phyloP scores from a whole-genome alignment of 805 yeast species.

The Suhomyces sp. region DNA sequence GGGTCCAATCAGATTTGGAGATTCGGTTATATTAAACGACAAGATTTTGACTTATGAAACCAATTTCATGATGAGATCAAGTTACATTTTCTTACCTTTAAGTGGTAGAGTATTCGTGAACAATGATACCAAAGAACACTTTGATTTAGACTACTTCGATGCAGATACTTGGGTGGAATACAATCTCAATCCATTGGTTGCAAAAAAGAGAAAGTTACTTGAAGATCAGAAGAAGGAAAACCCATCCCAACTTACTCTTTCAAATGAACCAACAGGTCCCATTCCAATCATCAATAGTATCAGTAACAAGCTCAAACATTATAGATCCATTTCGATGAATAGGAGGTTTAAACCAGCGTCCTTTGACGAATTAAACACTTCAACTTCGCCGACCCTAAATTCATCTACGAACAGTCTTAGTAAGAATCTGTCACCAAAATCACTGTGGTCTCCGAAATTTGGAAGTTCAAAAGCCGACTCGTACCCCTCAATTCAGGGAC shows the following conservation, averaged over 20 bases:
- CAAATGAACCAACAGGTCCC: conserved; percentile 9
- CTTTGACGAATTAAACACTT: not conserved
- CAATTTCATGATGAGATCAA: conserved; percentile 85
- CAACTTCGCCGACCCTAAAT: not conserved
- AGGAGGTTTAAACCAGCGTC: conserved; percentile 2
- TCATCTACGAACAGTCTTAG: not conserved
- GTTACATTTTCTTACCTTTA: conserved; percentile 74
- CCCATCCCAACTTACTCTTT: not conserved
- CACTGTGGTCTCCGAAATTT: not conserved
- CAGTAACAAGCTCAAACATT: conserved; percentile 27
- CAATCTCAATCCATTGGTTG: conserved; percentile 72
- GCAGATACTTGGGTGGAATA: conserved; percentile 78
- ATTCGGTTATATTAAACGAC: conserved; percentile 71
- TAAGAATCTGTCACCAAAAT: not conserved
- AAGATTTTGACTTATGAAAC: conserved; percentile 75
- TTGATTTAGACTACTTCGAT: conserved; percentile 73
- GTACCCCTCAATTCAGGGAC: not conserved
- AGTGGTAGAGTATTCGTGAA: conserved; percentile 75
- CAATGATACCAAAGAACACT: conserved; percentile 52
- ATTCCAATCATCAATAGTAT: conserved; percentile 26
- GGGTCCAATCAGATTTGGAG: conserved; percentile 84
- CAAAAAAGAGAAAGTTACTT: conserved; percentile 30
- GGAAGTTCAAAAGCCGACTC: not conserved
- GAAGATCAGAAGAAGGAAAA: conserved; percentile 17
- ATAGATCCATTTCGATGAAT: conserved; percentile 14